Conservation (phyloP, 805 yeast genomes). For the Priceomyces carsonii region DNA sequence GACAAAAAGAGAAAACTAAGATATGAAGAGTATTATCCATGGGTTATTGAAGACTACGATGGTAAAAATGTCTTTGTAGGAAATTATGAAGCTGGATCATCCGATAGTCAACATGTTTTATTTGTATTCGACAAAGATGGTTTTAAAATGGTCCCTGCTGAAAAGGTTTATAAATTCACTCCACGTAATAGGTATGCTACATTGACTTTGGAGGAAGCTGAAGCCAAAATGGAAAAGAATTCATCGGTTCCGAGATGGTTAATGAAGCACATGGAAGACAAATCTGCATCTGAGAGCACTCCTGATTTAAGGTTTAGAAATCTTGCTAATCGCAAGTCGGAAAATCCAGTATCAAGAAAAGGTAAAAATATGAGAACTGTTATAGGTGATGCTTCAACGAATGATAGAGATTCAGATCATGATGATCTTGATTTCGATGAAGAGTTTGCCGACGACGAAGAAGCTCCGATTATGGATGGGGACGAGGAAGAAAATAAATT, state of each 20-base stretch:
- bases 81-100: slow-evolving; percentile 85
- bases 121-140: slow-evolving; percentile 84
- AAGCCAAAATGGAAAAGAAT: slow-evolving; percentile 85
- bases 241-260: slow-evolving; percentile 87
- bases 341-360: slow-evolving; percentile 8
- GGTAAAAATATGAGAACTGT: slow-evolving; percentile 36
- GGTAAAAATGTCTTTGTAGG: slow-evolving; percentile 95
- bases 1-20: slow-evolving; percentile 81
- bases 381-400: slow-evolving; percentile 42
- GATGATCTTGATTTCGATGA: slow-evolving; percentile 95
- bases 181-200: slow-evolving; percentile 94
- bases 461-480: slow-evolving; percentile 96
- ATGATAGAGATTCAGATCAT: slow-evolving; percentile 69
- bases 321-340: slow-evolving; percentile 10
- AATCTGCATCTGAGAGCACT: slow-evolving; percentile 45
- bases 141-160: slow-evolving; percentile 92
- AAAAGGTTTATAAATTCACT: slow-evolving; percentile 89
- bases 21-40: slow-evolving; percentile 95
- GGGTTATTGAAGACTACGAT: slow-evolving; percentile 97
- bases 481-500: slow-evolving; percentile 93
- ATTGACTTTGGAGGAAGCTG: slow-evolving; percentile 93
- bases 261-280: slow-evolving; percentile 81
- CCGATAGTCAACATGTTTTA: slow-evolving; percentile 78
- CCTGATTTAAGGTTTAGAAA: slow-evolving; percentile 50
- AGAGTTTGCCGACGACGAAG: slow-evolving; percentile 98